A percentile compares a stretch with the other conserved stretches of the same genome.
These are phyloP conservation scores for Limnomonas spitsbergensis DNA, from an alignment of 139 green algal species.

Conservation along the genomic window DNA sequence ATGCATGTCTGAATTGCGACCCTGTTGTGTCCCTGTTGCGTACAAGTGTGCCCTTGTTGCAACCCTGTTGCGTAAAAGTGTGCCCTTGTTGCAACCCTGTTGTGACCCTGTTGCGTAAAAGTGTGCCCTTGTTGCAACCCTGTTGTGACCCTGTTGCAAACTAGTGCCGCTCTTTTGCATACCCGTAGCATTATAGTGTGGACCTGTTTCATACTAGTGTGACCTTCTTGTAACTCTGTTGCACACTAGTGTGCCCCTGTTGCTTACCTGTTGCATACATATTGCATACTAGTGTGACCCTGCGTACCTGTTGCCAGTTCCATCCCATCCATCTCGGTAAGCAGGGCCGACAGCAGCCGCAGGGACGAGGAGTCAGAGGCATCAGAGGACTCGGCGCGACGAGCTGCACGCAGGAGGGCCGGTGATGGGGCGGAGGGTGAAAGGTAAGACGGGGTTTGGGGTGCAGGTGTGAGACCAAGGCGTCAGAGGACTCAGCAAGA, in stretches of 20 bases:
- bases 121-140: too few relatives aligned
- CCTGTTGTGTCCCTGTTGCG: too few relatives aligned
- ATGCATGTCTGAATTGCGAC: too few relatives aligned
- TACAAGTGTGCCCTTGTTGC: too few relatives aligned
- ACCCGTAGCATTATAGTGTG: too few relatives aligned
- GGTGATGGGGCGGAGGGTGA: too few relatives aligned
- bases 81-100: too few relatives aligned
- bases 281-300: neutral
- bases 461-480: too few relatives aligned
- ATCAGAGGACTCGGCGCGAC: constrained; percentile 22
- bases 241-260: neutral
- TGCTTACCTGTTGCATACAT: neutral
- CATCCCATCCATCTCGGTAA: constrained; percentile 70
- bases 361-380: constrained; percentile 17
- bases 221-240: neutral
- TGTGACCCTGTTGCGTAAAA: too few relatives aligned
- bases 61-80: neutral
- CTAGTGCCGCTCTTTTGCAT: too few relatives aligned
- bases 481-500: too few relatives aligned
- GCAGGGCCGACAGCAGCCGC: constrained; percentile 72
- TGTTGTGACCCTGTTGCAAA: neutral
- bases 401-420: constrained; percentile 12
- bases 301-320: constrained; percentile 49
- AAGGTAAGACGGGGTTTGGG: too few relatives aligned
- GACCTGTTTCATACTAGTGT: neutral